phyloP scores from a whole-genome alignment of 495 filamentous ascomycete genomes.

The Lepraria neglecta region DNA sequence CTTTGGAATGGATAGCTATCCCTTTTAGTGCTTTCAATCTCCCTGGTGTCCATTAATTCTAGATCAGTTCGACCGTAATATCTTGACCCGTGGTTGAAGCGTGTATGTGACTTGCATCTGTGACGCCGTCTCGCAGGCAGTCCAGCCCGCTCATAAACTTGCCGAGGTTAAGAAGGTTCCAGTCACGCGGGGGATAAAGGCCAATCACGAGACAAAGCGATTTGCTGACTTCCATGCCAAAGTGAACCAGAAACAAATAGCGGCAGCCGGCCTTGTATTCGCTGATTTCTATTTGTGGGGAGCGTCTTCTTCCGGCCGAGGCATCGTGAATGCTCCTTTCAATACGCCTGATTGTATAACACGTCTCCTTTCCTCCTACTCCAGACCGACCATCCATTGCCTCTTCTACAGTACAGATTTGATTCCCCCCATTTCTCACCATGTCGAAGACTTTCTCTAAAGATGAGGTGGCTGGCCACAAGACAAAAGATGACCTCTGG shows the following conservation, averaged over 20 bases:
- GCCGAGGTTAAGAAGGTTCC: neutral
- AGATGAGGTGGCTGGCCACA: conserved; percentile 83
- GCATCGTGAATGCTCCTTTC: neutral
- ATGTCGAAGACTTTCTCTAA: conserved; percentile 88
- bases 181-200: conserved; percentile 15
- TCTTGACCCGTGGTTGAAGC: neutral
- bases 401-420: neutral
- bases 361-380: neutral
- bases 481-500: conserved; percentile 77
- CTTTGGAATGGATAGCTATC: neutral
- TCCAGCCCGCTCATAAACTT: conserved; percentile 6
- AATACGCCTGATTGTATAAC: neutral
- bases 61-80: neutral
- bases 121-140: conserved; percentile 6
- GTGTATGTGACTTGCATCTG: conserved; percentile 5
- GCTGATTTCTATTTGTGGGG: neutral
- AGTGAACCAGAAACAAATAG: neutral
- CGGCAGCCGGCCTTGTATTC: neutral
- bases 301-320: conserved; percentile 13
- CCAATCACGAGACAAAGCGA: conserved; percentile 7
- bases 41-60: neutral
- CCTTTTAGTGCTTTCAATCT: neutral
- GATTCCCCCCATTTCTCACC: conserved; percentile 26
- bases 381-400: neutral
- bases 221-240: neutral